Base-by-base conservation (phyloP, 495 filamentous ascomycete species). In the Friedmanniomyces endolithicus region DNA sequence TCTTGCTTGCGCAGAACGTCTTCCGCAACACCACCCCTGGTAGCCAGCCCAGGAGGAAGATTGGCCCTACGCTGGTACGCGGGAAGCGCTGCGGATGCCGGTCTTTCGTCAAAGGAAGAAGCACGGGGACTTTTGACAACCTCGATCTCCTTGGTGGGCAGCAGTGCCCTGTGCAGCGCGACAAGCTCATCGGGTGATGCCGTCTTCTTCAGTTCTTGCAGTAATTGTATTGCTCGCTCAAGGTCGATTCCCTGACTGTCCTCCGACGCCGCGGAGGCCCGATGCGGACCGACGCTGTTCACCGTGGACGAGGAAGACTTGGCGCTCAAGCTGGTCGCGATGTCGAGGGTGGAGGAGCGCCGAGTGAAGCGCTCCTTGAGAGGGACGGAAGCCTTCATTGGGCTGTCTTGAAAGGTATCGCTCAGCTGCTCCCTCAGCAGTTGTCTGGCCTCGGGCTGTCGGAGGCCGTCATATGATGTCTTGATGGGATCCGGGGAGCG, bases 161-260 rank as follows among this genome's bases (percentile, higher is more conserved):
- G 51, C 25, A 65, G 52, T 23, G 61, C 61, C 40, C 57, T 48
- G 35, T 65, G 67, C 27, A 71, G 57, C 12, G 67, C 64, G 9
- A 63, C 64, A 33, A 71, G 58, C 29, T 71, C 65, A 25, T 68
- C 63, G 0, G 65, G 67, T 11, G 67, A 65, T 0, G 68, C 65
- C 52, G 57, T 69, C 57, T 65, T 69, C 55, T 62, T 61, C 31
- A 71, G 53, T 52, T 69, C 65, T 23, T 69, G 60, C 39, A 71
- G 43, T 24, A 71, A 57, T 9, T 56, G 48, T 9, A 69, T 64
- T 0, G 67, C 67, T 17, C 61, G 59, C 37, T 53, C 64, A 11
- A 69, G 45, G 49, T 71, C 68, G 25, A 71, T 63, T 3, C 50
- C 17, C 24, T 46, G 12, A 29, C 48, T 35, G 29, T 35, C 23